These are phyloP conservation scores for Botrytis tulipae DNA, from an alignment of 2,329 filamentous ascomycete species.

Conservation along the genomic window DNA sequence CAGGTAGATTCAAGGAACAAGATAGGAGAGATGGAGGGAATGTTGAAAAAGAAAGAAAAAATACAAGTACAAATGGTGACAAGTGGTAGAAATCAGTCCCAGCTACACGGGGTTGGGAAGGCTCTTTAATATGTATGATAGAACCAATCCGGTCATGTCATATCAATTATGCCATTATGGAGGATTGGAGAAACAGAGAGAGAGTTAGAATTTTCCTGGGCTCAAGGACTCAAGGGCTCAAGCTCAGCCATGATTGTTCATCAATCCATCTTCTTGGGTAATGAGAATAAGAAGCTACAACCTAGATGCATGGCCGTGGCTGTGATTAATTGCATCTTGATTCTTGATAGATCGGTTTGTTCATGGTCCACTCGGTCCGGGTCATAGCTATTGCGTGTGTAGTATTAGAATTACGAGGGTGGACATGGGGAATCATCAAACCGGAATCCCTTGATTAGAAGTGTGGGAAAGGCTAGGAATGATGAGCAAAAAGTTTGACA, in stretches of 20 bases:
- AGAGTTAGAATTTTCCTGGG: neutral
- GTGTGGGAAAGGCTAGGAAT: neutral
- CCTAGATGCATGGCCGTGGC: neutral
- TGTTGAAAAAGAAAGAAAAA: neutral
- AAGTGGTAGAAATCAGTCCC: neutral
- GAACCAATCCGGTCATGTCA: neutral
- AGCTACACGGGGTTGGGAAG: slow-evolving; percentile 5
- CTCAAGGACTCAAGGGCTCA: neutral
- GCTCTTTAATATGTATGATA: neutral
- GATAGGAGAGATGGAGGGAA: neutral
- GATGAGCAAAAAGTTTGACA: neutral
- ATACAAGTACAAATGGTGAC: neutral
- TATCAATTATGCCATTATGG: neutral
- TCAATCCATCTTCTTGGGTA: neutral
- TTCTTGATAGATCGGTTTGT: neutral
- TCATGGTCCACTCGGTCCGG: slow-evolving; percentile 10
- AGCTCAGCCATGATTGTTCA: slow-evolving; percentile 9
- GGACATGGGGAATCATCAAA: slow-evolving; percentile 7
- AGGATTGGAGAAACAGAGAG: neutral
- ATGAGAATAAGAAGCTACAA: slow-evolving; percentile 1
- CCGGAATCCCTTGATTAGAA: neutral
- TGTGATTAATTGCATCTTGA: slow-evolving; percentile 11
- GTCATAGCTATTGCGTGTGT: slow-evolving; percentile 1
- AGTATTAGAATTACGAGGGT: slow-evolving; percentile 3
- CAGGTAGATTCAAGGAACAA: neutral